These are phyloP conservation scores for Leptographium flavum DNA, from an alignment of 2,329 filamentous ascomycete genomes.

Conservation along the genomic window DNA sequence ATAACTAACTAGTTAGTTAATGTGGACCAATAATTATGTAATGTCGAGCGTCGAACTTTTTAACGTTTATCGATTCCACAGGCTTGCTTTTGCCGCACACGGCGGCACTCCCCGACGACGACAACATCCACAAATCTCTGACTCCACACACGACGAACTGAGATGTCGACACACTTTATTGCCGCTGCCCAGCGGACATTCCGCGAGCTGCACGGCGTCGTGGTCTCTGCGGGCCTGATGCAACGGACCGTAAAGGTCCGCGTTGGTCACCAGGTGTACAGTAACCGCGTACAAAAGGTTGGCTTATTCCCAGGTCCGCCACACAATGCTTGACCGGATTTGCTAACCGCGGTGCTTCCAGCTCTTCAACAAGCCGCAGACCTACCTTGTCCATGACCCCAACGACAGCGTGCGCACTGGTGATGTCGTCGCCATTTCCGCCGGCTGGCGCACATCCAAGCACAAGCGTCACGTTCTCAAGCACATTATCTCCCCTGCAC, in stretches of 20 bases:
- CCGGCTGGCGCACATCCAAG: constrained; percentile 50
- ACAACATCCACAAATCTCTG: background rate
- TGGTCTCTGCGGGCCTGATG: constrained; percentile 67
- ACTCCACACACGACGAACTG: background rate
- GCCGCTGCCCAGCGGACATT: constrained; percentile 27
- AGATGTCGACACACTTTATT: constrained; percentile 23
- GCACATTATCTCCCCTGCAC: constrained; percentile 56
- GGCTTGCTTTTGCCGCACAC: background rate
- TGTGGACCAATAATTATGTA: background rate
- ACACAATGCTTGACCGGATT: background rate
- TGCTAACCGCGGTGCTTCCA: constrained; percentile 16
- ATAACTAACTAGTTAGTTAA: no score
- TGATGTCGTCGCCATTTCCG: constrained; percentile 59
- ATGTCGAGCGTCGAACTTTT: background rate
- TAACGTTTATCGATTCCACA: background rate
- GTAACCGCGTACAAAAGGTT: constrained; percentile 59
- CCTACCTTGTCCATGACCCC: constrained; percentile 66
- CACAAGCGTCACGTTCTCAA: constrained; percentile 62
- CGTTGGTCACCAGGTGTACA: constrained; percentile 58
- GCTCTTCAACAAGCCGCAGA: constrained; percentile 50
- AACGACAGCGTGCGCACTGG: constrained; percentile 57
- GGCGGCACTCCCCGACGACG: background rate
- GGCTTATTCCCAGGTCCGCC: background rate
- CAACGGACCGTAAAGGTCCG: constrained; percentile 66
- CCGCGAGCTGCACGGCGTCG: constrained; percentile 49